Evolutionary conservation across 2,329 filamentous ascomycete species (phyloP).

Genomic region (Conoideocrella luteorostrata): DNA sequence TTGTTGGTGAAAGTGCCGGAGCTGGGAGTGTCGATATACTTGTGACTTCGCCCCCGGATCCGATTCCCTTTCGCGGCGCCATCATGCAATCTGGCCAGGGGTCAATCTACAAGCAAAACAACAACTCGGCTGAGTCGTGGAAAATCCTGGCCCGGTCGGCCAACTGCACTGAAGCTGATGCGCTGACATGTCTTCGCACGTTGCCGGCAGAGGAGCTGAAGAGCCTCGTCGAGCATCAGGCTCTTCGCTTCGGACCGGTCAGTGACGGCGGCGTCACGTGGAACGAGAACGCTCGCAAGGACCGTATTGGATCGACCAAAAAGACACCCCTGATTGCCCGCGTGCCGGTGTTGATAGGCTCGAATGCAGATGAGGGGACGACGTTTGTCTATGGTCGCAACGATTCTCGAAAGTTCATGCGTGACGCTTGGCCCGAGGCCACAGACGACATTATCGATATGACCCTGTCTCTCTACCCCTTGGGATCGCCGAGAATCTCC

Average conservation of each 20-base stretch:
- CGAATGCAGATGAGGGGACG: slow-evolving; percentile 1
- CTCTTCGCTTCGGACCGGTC: not conserved
- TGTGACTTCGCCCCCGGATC: not conserved
- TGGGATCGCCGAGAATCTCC: not conserved
- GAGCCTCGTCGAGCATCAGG: not conserved
- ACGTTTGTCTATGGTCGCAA: slow-evolving; percentile 1
- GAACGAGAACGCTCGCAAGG: not conserved
- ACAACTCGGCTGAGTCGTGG: slow-evolving; percentile 3
- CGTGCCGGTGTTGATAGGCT: slow-evolving; percentile 6
- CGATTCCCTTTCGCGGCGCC: slow-evolving; percentile 3
- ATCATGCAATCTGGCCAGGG: slow-evolving; percentile 6
- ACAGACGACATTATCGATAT: not conserved
- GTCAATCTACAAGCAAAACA: not conserved
- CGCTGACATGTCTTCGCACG: slow-evolving; percentile 1
- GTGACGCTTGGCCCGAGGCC: not conserved
- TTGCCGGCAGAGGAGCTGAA: not conserved
- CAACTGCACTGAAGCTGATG: not conserved
- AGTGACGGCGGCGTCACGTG: not conserved
- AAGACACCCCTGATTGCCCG: not conserved
- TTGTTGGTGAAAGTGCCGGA: slow-evolving; percentile 52
- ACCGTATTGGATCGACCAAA: not conserved
- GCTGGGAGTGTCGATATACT: slow-evolving; percentile 42
- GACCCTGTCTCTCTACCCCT: not conserved
- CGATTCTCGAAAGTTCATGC: not conserved
- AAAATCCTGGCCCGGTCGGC: not conserved